phyloP scores from a whole-genome alignment of 2,329 filamentous ascomycete genomes.

The Botryosphaeria agaves region DNA sequence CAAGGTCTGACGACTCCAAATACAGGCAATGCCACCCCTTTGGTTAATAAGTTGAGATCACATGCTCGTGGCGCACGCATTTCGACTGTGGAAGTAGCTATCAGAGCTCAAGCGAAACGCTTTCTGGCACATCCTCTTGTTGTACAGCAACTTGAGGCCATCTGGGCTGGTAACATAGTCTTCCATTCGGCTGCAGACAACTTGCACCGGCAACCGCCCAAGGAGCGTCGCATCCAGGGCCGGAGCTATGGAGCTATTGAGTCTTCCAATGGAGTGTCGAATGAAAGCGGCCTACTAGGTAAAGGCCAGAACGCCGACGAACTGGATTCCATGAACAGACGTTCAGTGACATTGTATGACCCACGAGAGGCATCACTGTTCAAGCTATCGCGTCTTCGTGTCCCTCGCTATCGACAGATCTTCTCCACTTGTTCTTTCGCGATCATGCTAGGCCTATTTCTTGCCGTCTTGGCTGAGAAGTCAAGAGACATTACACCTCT shows the following conservation, averaged over 20 bases:
- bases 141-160: constrained; percentile 87
- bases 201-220: constrained; percentile 47
- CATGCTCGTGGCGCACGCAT: constrained; percentile 52
- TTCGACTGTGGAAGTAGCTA: constrained; percentile 83
- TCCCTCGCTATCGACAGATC: constrained; percentile 81
- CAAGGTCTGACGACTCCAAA: constrained; percentile 51
- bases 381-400: constrained; percentile 77
- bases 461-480: constrained; percentile 61
- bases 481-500: constrained; percentile 67
- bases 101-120: constrained; percentile 79
- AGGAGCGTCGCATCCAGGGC: constrained; percentile 13
- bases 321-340: constrained; percentile 27
- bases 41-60: constrained; percentile 22
- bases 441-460: constrained; percentile 67
- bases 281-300: too few relatives aligned
- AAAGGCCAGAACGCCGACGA: too few relatives aligned
- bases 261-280: neutral
- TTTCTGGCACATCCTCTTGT: constrained; percentile 85
- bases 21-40: constrained; percentile 18
- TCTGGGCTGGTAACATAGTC: constrained; percentile 90
- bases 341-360: constrained; percentile 77
- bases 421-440: constrained; percentile 78
- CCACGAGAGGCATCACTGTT: constrained; percentile 78
- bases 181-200: constrained; percentile 82
- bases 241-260: constrained; percentile 22